Evolutionary conservation across 2,329 filamentous ascomycete species (phyloP), one percentile per base, ranked within the genome.

Genomic region (Xylaria sp.): DNA sequence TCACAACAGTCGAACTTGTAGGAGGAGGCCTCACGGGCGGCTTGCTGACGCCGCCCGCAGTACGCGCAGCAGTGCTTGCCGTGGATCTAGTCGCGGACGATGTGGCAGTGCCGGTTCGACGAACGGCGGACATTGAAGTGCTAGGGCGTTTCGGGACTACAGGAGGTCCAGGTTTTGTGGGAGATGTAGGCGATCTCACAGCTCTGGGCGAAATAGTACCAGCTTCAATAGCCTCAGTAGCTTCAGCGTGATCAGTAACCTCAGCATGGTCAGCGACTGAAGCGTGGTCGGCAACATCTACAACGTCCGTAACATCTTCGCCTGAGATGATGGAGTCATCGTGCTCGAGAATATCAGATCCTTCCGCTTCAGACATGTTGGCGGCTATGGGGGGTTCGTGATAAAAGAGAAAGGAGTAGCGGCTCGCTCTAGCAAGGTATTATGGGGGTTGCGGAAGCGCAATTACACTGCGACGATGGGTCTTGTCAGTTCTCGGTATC

Each of bases 21-120:
- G 78, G 73, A n/a, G 78, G 73, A 48, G 79, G 76, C 2, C 80
- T 78, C 18, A 79, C 78, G 1, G 79, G 77, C 47, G 79, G 78
- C 70, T 82, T 81, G 72, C 67, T 76, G 58, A 81, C 63, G 48
- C 74, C 76, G 54, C 74, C 72, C 30, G 73, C 68, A n/a, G 75
- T 67, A 60, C 76, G 76, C 52, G 71, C 59, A 39, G 71, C 60
- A 46, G 76, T 64, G 52, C 67, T 50, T 19, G 62, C 68, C 8
- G 74, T 53, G 13, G 67, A 67, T 61, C 67, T 72, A 2, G 71
- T 59, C n/a, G 65, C 59, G 11, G 66, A 57, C 6, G 63, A 62
- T 16, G 69, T 64, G 9, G 71, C 67, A 39, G 68, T 70, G 60
- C 65, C 74, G n/a, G 76, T 67, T 58, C 73, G 71, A 69, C 73